Percentiles rank a stretch among this genome's conserved stretches.
Evolutionary conservation across 1,139 yeast genomes (phyloP).

Genomic region (Hemisphaericaspora subhashii): DNA sequence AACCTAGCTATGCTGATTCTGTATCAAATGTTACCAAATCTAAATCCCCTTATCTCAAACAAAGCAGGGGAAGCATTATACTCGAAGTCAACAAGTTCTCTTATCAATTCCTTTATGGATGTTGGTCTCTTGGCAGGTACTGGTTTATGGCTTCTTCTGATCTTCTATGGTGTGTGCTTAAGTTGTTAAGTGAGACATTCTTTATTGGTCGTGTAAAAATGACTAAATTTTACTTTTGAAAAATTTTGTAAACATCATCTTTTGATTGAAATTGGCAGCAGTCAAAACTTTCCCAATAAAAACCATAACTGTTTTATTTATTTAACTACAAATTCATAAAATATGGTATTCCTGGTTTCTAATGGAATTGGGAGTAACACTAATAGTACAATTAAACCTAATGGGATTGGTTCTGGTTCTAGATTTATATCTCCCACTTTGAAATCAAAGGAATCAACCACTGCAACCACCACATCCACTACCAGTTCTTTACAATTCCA

Average conservation of each 20-base stretch:
- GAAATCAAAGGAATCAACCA: slow-evolving; percentile 28
- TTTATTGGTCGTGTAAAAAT: background rate
- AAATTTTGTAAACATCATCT: slow-evolving; percentile 4
- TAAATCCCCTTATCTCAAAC: no score
- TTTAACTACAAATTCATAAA: background rate
- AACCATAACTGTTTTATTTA: no score
- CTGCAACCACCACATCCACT: no score
- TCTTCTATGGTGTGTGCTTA: background rate
- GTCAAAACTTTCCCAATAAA: no score
- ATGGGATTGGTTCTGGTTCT: slow-evolving; percentile 11
- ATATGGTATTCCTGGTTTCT: slow-evolving; percentile 6
- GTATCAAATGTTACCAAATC: no score
- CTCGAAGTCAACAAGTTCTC: no score
- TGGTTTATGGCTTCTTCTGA: no score
- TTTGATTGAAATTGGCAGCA: background rate
- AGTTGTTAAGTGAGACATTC: background rate
- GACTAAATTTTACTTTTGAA: background rate
- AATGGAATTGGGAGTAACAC: slow-evolving; percentile 3
- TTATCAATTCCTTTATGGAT: no score
- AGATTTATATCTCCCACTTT: slow-evolving; percentile 39
- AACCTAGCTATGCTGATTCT: no score
- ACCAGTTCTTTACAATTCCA: slow-evolving; percentile 40
- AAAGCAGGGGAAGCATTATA: no score
- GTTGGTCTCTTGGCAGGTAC: no score
- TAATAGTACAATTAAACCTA: slow-evolving; percentile 4